A percentile compares a stretch with the other conserved stretches of the same genome.
Conservation (phyloP, 2,329 filamentous ascomycete genomes). For the Microsporum ferrugineum region DNA sequence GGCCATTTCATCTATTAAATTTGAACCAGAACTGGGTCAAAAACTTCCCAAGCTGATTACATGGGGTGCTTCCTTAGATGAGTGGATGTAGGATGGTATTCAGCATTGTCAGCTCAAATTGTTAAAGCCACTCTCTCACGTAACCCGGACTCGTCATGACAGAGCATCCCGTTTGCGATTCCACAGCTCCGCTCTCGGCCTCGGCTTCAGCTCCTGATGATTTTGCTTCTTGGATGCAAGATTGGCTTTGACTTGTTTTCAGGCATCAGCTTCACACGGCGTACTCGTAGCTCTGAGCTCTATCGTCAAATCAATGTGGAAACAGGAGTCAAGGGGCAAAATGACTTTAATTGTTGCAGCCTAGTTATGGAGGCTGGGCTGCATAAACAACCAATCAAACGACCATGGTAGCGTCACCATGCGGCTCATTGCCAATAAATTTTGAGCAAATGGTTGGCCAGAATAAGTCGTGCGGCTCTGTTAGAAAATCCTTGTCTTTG, state of each 20-base stretch:
- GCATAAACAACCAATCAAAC: neutral
- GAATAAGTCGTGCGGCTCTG: neutral
- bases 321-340: neutral
- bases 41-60: neutral
- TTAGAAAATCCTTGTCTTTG: neutral
- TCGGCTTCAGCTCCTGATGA: no score
- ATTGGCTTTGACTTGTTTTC: no score
- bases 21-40: no score
- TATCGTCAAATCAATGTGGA: no score
- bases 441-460: neutral
- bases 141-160: neutral
- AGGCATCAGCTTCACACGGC: no score
- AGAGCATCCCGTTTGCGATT: no score
- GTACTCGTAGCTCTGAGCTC: no score
- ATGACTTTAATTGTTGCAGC: neutral
- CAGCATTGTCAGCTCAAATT: neutral
- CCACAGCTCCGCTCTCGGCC: no score
- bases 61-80: neutral
- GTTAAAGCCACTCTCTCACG: neutral
- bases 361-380: neutral
- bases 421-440: neutral
- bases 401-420: neutral
- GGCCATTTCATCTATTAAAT: no score
- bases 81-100: neutral
- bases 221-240: no score